These are phyloP conservation scores for Penicillium ochrochloron DNA, from an alignment of 495 filamentous ascomycete species.

Conservation along the genomic window DNA sequence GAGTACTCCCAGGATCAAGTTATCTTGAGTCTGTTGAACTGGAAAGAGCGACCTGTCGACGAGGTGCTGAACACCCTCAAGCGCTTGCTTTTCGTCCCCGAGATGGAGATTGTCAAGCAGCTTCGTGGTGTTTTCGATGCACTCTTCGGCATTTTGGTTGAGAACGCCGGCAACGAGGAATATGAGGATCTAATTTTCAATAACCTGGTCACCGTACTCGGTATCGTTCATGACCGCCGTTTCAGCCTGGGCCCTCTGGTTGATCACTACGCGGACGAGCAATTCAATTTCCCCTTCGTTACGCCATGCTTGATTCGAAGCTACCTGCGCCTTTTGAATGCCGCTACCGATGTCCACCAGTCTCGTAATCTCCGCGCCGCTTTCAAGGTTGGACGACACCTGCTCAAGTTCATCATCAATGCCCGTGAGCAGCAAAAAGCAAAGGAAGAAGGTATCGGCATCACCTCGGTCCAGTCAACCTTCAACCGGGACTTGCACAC, in stretches of 20 bases:
- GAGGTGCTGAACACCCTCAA: constrained; percentile 75
- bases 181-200: constrained; percentile 93
- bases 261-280: constrained; percentile 85
- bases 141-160: constrained; percentile 87
- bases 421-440: constrained; percentile 83
- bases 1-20: constrained; percentile 92
- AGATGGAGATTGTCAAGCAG: constrained; percentile 97
- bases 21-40: constrained; percentile 80
- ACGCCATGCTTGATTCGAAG: constrained; percentile 89
- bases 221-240: constrained; percentile 91
- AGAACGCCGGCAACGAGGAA: constrained; percentile 86
- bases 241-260: constrained; percentile 91
- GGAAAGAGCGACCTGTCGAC: constrained; percentile 73
- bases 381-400: constrained; percentile 91
- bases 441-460: constrained; percentile 88
- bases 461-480: constrained; percentile 72
- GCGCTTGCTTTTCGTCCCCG: constrained; percentile 87
- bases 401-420: constrained; percentile 94
- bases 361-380: constrained; percentile 86
- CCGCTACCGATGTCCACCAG: constrained; percentile 76
- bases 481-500: constrained; percentile 83
- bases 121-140: constrained; percentile 88
- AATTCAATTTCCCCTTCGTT: constrained; percentile 92
- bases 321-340: constrained; percentile 78
- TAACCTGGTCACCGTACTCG: constrained; percentile 83